Base-by-base conservation (phyloP, 345 rosid species). In the Salix arbutifolia region DNA sequence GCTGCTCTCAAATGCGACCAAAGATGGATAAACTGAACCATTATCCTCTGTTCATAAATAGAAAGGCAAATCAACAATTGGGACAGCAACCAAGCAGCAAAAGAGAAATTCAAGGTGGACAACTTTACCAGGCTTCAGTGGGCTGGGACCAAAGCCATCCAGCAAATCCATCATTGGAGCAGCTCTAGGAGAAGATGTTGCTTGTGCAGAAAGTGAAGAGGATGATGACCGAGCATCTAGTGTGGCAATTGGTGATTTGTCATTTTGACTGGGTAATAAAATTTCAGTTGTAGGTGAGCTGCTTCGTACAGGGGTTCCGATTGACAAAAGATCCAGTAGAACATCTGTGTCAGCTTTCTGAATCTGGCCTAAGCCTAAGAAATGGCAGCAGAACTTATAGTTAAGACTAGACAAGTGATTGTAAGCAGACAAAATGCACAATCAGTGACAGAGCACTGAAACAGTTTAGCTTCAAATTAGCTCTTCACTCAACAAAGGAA, bases 1-100 rank as follows among this genome's bases (percentile, higher is more conserved):
- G 84, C 87, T 89, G 88, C 99, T 96, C 83, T 96, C 92, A 72
- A 86, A 93, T 60, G 95, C 98, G 81, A 91, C 88, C 17, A 91
- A 56, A 58, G 97, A 78, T 75, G 94, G 94, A 89, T 91, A 87
- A 72, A 87, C 82, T 56, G 92, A 83, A 78, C 97, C 95, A 76
- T 93, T 96, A 74, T 87, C 82, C 74, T 86, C 99, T 93, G 92
- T 82, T 58, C 40, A 79, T 16, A 64, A 74, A 77, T 68, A 70
- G 78, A 28, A 72, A 65, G 70, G 16, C 66, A 50, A 42, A 42
- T 83, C 75, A 83, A 30, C 42, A 58, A 78, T 28, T 67, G 60
- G 61, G 48, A 33, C 67, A 37, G 65, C 61, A 75, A 67, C 67
- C 70, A 26, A 80, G n/a, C 66, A 70, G 65, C 70, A 50, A 72